phyloP scores from a whole-genome alignment of 2,329 filamentous ascomycete genomes.

The Escovopsis sp. region DNA sequence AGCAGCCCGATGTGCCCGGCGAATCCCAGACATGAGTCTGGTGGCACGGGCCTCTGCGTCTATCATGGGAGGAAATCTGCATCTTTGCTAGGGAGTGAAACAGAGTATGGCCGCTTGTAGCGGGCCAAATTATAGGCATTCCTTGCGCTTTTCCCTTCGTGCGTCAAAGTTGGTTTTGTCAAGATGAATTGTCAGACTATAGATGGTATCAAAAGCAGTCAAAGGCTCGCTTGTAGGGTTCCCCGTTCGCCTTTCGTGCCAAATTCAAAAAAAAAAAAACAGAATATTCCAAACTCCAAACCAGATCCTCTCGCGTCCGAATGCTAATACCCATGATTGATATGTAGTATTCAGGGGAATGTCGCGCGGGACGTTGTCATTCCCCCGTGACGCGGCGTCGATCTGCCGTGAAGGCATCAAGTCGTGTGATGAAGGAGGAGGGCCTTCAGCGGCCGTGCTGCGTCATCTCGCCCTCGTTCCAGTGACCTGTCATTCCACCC shows the following conservation, averaged over 20 bases:
- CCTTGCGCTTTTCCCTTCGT: too few relatives aligned
- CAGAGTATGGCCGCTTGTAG: background rate
- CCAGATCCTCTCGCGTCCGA: too few relatives aligned
- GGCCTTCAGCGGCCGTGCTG: too few relatives aligned
- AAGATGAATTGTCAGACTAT: background rate
- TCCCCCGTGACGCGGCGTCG: too few relatives aligned
- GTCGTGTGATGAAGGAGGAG: too few relatives aligned
- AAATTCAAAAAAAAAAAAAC: background rate
- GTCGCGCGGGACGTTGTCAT: too few relatives aligned
- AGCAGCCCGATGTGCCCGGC: conserved; percentile 36
- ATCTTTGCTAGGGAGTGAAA: conserved; percentile 14
- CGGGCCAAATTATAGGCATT: too few relatives aligned
- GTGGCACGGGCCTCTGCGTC: conserved; percentile 34
- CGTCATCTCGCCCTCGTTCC: background rate
- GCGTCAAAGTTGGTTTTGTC: too few relatives aligned
- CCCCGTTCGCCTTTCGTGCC: background rate
- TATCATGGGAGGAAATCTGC: conserved; percentile 25
- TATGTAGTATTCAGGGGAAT: too few relatives aligned
- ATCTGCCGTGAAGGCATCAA: too few relatives aligned
- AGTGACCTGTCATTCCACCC: background rate
- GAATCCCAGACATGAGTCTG: conserved; percentile 26
- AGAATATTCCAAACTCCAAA: background rate
- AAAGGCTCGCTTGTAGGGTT: background rate
- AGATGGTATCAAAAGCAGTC: background rate
- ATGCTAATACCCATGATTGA: too few relatives aligned